These are phyloP conservation scores for Saturnispora bothae DNA, from an alignment of 805 yeast species.

Conservation along the genomic window DNA sequence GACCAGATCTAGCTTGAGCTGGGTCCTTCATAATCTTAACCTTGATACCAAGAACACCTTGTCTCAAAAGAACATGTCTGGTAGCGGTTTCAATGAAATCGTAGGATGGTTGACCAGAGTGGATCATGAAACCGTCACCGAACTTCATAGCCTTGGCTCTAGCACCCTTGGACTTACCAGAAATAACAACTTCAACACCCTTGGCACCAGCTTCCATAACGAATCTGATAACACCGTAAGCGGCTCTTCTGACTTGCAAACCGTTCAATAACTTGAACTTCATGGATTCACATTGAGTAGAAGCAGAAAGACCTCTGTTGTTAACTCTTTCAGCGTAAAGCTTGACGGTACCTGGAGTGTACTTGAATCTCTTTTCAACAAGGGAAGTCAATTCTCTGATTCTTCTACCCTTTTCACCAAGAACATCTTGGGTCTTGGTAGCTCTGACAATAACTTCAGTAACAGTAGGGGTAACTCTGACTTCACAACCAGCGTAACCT, in stretches of 20 bases:
- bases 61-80: conserved; percentile 99
- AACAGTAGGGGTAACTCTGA: conserved; percentile 95
- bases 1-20: conserved; percentile 73
- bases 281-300: conserved; percentile 98
- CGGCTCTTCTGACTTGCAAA: conserved; percentile 99
- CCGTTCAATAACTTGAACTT: conserved; percentile 97
- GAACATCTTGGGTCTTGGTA: conserved; percentile 95
- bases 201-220: conserved; percentile 99
- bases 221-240: conserved; percentile 99
- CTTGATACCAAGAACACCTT: conserved; percentile 99
- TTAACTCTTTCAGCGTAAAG: conserved; percentile 98
- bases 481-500: conserved; percentile 99
- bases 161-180: conserved; percentile 99
- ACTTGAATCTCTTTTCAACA: conserved; percentile 97
- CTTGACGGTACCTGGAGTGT: conserved; percentile 85
- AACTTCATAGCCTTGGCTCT: conserved; percentile 99
- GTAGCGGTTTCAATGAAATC: conserved; percentile 98
- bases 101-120: conserved; percentile 99
- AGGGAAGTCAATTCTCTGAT: conserved; percentile 96
- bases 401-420: conserved; percentile 99
- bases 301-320: conserved; percentile 99
- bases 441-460: conserved; percentile 98
- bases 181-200: conserved; percentile 99
- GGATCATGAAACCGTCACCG: conserved; percentile 99
- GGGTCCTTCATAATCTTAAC: conserved; percentile 99